Evolutionary conservation across 75 land plant species (phyloP), one percentile per base, ranked within the genome.

Genomic region (Selaginella moellendorffii): DNA sequence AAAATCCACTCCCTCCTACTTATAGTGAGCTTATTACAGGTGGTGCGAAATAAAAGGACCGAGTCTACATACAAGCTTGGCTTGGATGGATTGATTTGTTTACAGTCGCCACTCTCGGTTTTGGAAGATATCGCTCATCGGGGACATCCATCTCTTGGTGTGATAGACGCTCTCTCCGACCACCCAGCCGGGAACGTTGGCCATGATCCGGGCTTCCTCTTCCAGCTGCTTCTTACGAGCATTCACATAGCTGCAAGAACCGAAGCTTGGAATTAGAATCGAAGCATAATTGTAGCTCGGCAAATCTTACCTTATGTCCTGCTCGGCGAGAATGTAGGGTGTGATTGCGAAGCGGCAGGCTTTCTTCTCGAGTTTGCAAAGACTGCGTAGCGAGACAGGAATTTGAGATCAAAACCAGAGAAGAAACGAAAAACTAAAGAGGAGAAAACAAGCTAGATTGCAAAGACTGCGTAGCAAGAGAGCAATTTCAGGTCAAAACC

Each of bases 181-280:
- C 66, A 88, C 85, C 97, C 97, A 92, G 60, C 97, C 97, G 17
- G 97, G 97, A 30, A 88, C 97, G 69, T 92, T 72, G 46, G 92
- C 92, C 96, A 92, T 92, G 24, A 92, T 80, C 66, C 78, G 76
- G 1, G 89, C 86, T 65, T 92, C 97, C 54, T 92, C 89, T 27
- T 85, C 87, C 54, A 92, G 74, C 65, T 77, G 76, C 68, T 78
- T 89, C 64, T 83, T 77, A 79, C 77, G 81, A 54, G 81, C 96
- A 63, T 76, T 76, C 2, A 92, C 96, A 80, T 88, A 92, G 70
- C 97, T 92, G 53, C 8, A 52, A 27, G 26, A 5, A 36, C 46
- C 5, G 5, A 36, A 36, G 14, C 46, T 36, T 5, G 14, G 14
- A 36, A 36, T 14, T 36, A 36, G 46, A 36, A 36, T 36, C n/a